Percentiles rank a stretch among this genome's conserved stretches.
Evolutionary conservation across 345 rosid species (phyloP).

Genomic region (Pugionium cornutum): DNA sequence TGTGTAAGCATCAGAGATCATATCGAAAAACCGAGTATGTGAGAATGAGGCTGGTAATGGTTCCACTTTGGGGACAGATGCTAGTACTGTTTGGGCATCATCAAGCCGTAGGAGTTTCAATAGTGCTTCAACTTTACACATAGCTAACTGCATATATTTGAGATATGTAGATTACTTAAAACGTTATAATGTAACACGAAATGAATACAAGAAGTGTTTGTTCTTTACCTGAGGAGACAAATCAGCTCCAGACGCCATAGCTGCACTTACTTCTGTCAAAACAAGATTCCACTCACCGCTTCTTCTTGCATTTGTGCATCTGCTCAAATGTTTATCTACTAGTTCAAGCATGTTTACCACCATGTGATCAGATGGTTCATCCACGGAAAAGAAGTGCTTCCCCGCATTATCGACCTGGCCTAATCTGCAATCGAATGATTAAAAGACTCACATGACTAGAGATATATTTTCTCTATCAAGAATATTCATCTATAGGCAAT

Average conservation of each 20-base stretch:
- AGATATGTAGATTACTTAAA: neutral
- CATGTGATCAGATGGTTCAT: slow-evolving; percentile 57
- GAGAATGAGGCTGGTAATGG: slow-evolving; percentile 43
- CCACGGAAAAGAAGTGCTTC: slow-evolving; percentile 55
- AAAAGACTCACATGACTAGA: slow-evolving; percentile 15
- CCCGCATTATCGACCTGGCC: slow-evolving; percentile 81
- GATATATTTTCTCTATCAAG: neutral
- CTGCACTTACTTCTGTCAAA: slow-evolving; percentile 65
- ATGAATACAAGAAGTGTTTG: slow-evolving; percentile 22
- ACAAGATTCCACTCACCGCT: slow-evolving; percentile 71
- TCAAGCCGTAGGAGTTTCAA: slow-evolving; percentile 80
- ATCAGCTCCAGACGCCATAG: slow-evolving; percentile 86
- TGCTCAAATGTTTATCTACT: slow-evolving; percentile 68
- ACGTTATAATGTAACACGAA: slow-evolving; percentile 35
- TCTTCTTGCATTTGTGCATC: slow-evolving; percentile 73
- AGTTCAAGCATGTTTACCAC: slow-evolving; percentile 63
- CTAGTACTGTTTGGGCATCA: slow-evolving; percentile 63
- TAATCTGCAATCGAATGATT: slow-evolving; percentile 56
- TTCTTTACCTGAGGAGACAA: slow-evolving; percentile 73
- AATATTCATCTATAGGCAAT: neutral
- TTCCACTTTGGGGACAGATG: slow-evolving; percentile 54
- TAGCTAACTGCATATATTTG: slow-evolving; percentile 62
- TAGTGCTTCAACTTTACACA: slow-evolving; percentile 96
- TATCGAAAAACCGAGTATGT: slow-evolving; percentile 64
- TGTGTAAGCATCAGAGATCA: slow-evolving; percentile 76